Evolutionary conservation across 1,139 yeast species (phyloP), one percentile per base, ranked within the genome.

Genomic region (Yueomyces sp.): DNA sequence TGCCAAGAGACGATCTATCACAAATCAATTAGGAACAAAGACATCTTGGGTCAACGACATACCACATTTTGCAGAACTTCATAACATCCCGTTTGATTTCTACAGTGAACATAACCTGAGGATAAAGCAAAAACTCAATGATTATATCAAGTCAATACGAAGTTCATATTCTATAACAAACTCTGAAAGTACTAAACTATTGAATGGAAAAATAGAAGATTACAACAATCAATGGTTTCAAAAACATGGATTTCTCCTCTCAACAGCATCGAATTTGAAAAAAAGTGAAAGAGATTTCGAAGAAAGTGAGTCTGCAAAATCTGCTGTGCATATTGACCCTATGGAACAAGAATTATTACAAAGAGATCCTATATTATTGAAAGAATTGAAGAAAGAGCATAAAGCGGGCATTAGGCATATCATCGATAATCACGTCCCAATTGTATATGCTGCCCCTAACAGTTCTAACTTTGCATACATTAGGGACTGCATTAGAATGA

Each of bases 401-500:
- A 41, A 42, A 9, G 11, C 3, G 8, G 33, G 33, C 11, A 11
- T 39, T 3, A 39, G 34, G 26, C 28, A 37, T 4, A n/a, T 44
- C 38, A 43, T 49, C 31, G 27, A 39, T 9, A 43, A 46, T 6
- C 55, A 55, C 42, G 38, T 39, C 9, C 60, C 60, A 4, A 48
- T 38, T 35, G 52, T 57, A 27, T 43, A 46, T 42, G 44, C 53
- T 27, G 32, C 44, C 8, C 60, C 62, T 4, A 50, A 50, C 5
- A 43, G 49, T n/a, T 35, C 52, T 2, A 49, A 45, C 36, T 57
- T 56, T 44, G 46, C 46, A n/a, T 54, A 56, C 39, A 42, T 59
- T 3, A 38, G 42, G 31, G 51, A 54, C 36, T 44, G 50, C 5
- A 49, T 67, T 27, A 46, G 48, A 6, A 37, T 46, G 3, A 49